A percentile compares a stretch with the other conserved stretches of the same genome.
phyloP scores from a whole-genome alignment of 257 asterid genomes.

The Cruciata laevipes region DNA sequence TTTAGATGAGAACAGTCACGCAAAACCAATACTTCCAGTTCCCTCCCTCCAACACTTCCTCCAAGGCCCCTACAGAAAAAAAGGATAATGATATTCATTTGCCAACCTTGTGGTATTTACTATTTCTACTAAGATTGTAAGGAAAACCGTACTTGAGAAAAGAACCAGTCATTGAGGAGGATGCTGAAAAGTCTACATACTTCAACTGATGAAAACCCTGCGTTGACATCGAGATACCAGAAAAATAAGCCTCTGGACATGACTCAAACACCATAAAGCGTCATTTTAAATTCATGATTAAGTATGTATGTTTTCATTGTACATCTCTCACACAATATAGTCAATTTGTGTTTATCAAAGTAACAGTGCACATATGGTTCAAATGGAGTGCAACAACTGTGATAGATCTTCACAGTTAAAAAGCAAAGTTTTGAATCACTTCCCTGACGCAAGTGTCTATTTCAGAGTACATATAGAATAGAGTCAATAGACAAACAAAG shows the following conservation, averaged over 20 bases:
- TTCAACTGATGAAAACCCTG: slow-evolving; percentile 70
- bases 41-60: slow-evolving; percentile 46
- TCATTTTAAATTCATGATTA: not conserved
- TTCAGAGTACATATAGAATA: not conserved
- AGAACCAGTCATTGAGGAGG: slow-evolving; percentile 64
- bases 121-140: not conserved
- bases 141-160: slow-evolving; percentile 61
- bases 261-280: not conserved
- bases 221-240: slow-evolving; percentile 10
- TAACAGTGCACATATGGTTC: too few species aligned
- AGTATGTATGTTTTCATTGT: too few species aligned
- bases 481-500: not conserved
- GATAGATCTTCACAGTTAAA: not conserved
- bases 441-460: not conserved
- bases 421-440: not conserved
- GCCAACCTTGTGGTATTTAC: not conserved
- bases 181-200: slow-evolving; percentile 67
- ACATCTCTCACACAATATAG: not conserved
- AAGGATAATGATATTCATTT: not conserved
- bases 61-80: slow-evolving; percentile 55
- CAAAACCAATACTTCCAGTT: slow-evolving; percentile 57
- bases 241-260: not conserved
- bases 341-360: not conserved
- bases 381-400: too few species aligned
- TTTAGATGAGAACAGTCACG: slow-evolving; percentile 81